Conservation (phyloP, 305 asterid genomes). For the Fraxinus dipetala region DNA sequence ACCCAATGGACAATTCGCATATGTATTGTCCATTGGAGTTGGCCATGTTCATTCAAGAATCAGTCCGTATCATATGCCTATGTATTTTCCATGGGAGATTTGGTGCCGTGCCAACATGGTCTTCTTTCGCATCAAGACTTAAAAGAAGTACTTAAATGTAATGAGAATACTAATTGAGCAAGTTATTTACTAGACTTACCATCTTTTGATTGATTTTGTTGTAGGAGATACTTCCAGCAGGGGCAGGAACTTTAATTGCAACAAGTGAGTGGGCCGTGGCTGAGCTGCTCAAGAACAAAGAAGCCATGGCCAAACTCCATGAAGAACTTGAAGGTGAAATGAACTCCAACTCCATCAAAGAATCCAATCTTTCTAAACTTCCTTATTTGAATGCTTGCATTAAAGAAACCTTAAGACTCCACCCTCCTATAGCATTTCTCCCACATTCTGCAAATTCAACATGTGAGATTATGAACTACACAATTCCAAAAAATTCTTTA, state of each 20-base stretch:
- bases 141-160: no score
- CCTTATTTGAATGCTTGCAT: conserved; percentile 38
- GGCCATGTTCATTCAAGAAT: no score
- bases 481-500: conserved; percentile 31
- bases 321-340: conserved; percentile 25
- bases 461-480: conserved; percentile 34
- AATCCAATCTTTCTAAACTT: conserved; percentile 27
- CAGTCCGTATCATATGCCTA: no score
- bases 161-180: no score
- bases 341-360: conserved; percentile 20
- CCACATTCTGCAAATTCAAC: conserved; percentile 34
- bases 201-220: neutral
- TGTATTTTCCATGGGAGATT: no score
- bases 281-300: conserved; percentile 34
- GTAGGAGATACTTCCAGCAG: conserved; percentile 44
- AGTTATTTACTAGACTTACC: neutral
- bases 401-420: conserved; percentile 40
- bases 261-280: conserved; percentile 46
- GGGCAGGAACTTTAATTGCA: conserved; percentile 34
- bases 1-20: no score
- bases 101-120: no score
- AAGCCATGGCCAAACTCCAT: conserved; percentile 22
- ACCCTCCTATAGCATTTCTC: conserved; percentile 40
- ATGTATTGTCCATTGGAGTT: no score
- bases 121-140: no score